Percentiles rank a stretch among this genome's conserved stretches.
phyloP scores from a whole-genome alignment of 2,329 filamentous ascomycete genomes.

The Hypomyces rosellus region DNA sequence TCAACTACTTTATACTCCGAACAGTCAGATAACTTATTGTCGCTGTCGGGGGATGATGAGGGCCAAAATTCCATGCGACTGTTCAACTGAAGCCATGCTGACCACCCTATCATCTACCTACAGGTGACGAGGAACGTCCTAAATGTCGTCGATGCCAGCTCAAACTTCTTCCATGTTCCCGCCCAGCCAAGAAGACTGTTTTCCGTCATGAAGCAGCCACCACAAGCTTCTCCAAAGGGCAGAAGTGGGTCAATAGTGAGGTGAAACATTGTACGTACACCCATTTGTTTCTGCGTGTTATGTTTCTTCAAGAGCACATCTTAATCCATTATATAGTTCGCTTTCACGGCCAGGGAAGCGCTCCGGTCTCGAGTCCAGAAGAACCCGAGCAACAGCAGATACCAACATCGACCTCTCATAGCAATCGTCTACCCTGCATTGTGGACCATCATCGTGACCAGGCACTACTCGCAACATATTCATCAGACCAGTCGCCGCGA shows the following conservation, averaged over 20 bases:
- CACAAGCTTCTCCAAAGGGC: constrained; percentile 26
- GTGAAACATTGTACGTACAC: constrained; percentile 27
- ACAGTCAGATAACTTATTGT: too few species aligned
- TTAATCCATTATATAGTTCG: constrained; percentile 9
- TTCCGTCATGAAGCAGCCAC: constrained; percentile 30
- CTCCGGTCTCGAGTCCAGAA: constrained; percentile 3
- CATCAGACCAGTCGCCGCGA: too few species aligned
- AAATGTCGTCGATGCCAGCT: constrained; percentile 28
- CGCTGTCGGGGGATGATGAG: too few species aligned
- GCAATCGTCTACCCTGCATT: not conserved
- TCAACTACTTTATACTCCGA: too few species aligned
- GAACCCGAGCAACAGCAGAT: not conserved
- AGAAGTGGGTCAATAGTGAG: constrained; percentile 32
- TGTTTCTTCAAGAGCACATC: too few species aligned
- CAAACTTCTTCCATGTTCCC: constrained; percentile 28
- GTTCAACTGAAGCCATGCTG: too few species aligned
- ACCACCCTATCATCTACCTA: not conserved
- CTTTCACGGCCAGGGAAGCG: constrained; percentile 15
- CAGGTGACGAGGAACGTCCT: constrained; percentile 34
- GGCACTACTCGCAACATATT: too few species aligned
- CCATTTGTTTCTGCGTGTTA: too few species aligned
- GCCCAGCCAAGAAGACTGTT: constrained; percentile 29
- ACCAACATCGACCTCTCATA: constrained; percentile 2
- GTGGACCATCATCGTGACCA: too few species aligned
- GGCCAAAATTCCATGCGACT: too few species aligned